Evolutionary conservation across 257 asterid genomes (phyloP).

Genomic region (Solanum tarapatanum): DNA sequence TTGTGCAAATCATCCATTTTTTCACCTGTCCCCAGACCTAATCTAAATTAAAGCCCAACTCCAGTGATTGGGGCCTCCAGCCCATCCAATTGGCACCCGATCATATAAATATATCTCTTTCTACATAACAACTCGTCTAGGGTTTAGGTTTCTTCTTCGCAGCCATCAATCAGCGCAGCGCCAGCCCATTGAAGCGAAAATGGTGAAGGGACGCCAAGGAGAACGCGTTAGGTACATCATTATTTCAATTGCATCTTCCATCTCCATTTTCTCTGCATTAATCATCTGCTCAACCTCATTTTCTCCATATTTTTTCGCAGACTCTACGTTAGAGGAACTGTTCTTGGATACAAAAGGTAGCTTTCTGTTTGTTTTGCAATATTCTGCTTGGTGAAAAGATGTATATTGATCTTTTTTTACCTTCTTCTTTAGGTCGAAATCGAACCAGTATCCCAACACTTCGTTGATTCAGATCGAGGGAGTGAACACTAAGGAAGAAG

Average conservation of each 20-base stretch:
- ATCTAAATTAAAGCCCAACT: neutral
- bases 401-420: neutral
- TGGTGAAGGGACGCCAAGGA: constrained; percentile 56
- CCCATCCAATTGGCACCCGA: neutral
- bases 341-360: constrained; percentile 61
- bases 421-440: constrained; percentile 31
- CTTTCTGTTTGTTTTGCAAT: neutral
- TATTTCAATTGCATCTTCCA: neutral
- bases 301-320: neutral
- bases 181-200: constrained; percentile 2
- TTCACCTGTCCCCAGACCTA: neutral
- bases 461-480: constrained; percentile 63
- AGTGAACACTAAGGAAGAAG: constrained; percentile 62
- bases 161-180: neutral
- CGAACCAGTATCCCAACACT: constrained; percentile 65
- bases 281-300: neutral
- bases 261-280: neutral
- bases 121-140: neutral
- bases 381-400: neutral
- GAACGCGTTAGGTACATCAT: constrained; percentile 36
- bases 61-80: neutral
- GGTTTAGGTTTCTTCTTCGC: constrained; percentile 1
- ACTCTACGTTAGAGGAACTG: constrained; percentile 52
- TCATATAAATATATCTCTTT: neutral
- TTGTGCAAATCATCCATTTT: neutral